These are phyloP conservation scores for Effrenium voratum DNA, from an alignment of 73 alveolate species.

Conservation along the genomic window DNA sequence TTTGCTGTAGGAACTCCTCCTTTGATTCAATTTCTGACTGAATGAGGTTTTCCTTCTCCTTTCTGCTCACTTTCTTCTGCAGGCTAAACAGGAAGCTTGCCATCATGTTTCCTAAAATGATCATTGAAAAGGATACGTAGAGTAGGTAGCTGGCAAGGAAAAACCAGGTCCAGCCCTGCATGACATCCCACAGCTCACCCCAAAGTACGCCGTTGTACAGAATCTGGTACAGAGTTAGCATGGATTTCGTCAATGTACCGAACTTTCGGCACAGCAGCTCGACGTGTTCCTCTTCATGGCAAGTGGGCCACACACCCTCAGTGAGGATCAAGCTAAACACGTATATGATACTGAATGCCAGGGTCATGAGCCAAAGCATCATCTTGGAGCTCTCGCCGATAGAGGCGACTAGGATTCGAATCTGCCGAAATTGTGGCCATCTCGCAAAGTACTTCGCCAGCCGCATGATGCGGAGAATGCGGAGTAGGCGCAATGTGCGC, in stretches of 20 bases:
- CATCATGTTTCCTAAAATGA: slow-evolving; percentile 77
- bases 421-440: slow-evolving; percentile 82
- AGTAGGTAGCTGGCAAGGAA: slow-evolving; percentile 7
- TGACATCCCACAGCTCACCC: slow-evolving; percentile 85
- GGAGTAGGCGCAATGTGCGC: slow-evolving; percentile 56
- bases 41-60: slow-evolving; percentile 48
- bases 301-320: slow-evolving; percentile 58
- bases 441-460: slow-evolving; percentile 55
- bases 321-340: slow-evolving; percentile 54
- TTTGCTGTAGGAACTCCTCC: slow-evolving; percentile 72
- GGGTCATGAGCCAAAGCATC: slow-evolving; percentile 54
- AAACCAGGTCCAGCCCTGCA: slow-evolving; percentile 75
- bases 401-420: slow-evolving; percentile 80
- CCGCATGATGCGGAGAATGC: slow-evolving; percentile 79
- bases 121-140: slow-evolving; percentile 59
- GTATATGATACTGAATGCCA: slow-evolving; percentile 67
- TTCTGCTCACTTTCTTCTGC: slow-evolving; percentile 73
- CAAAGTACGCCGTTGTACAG: slow-evolving; percentile 64
- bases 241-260: slow-evolving; percentile 42
- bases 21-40: slow-evolving; percentile 74
- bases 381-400: slow-evolving; percentile 70
- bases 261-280: slow-evolving; percentile 70
- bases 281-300: background rate
- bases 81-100: slow-evolving; percentile 77
- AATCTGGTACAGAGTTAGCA: slow-evolving; percentile 80